Conservation (phyloP, 257 asterid species). For the Fraxinus anomala region DNA sequence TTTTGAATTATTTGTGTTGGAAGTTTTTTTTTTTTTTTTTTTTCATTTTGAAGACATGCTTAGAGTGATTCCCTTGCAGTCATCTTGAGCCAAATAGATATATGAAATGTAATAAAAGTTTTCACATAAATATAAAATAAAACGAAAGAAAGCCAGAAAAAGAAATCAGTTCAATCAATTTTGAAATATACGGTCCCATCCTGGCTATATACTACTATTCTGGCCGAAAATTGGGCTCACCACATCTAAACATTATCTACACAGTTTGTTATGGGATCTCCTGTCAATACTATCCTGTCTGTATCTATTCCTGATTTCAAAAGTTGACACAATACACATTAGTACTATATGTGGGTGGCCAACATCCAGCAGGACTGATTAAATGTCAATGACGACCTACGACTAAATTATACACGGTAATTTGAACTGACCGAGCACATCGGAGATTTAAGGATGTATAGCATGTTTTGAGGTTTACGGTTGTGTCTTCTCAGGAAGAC, state of each 20-base stretch:
- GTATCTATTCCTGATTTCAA: slow-evolving; percentile 22
- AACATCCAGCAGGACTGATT: slow-evolving; percentile 14
- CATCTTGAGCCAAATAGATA: too few species aligned
- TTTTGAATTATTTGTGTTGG: too few species aligned
- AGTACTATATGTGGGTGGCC: neutral
- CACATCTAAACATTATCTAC: slow-evolving; percentile 31
- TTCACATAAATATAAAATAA: too few species aligned
- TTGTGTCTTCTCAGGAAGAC: slow-evolving; percentile 65
- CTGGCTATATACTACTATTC: neutral
- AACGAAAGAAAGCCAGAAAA: neutral
- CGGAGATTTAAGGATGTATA: neutral
- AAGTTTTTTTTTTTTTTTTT: too few species aligned
- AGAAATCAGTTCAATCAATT: neutral
- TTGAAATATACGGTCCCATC: neutral
- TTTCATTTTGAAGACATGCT: too few species aligned
- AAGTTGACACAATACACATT: neutral
- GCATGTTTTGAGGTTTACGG: slow-evolving; percentile 17
- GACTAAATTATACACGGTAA: slow-evolving; percentile 28
- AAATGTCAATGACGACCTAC: slow-evolving; percentile 19
- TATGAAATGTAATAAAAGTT: too few species aligned
- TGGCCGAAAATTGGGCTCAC: slow-evolving; percentile 15
- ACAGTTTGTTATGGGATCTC: slow-evolving; percentile 12
- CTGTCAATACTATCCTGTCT: slow-evolving; percentile 18
- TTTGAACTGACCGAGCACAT: neutral
- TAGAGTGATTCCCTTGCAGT: too few species aligned